These are phyloP conservation scores for Penicillium goetzii DNA, from an alignment of 495 filamentous ascomycete genomes.

Conservation along the genomic window DNA sequence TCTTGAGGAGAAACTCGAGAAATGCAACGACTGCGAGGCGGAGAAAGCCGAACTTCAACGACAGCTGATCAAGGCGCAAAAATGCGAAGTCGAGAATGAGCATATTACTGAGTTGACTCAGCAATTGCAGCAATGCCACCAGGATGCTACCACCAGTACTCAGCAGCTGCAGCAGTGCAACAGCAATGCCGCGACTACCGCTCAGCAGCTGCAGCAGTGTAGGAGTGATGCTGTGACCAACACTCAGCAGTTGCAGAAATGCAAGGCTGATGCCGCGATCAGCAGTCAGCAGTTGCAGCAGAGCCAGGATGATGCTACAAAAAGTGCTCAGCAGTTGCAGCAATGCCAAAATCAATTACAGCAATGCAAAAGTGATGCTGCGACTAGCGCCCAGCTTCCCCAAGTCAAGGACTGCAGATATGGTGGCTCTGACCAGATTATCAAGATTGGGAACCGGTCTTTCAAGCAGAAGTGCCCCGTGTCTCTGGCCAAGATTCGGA, in stretches of 20 bases:
- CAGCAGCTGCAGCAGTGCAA: background rate
- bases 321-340: background rate
- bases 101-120: background rate
- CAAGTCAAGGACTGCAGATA: conserved; percentile 1
- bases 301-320: background rate
- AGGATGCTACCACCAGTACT: background rate
- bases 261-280: background rate
- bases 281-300: background rate
- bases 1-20: background rate
- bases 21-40: background rate
- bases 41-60: background rate
- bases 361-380: background rate
- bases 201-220: background rate
- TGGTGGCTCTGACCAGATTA: background rate
- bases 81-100: background rate
- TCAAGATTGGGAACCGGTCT: background rate
- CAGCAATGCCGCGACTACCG: background rate
- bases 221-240: background rate
- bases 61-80: background rate
- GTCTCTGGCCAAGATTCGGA: background rate
- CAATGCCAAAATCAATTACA: background rate
- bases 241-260: conserved; percentile 4
- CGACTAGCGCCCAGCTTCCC: conserved; percentile 2
- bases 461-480: conserved; percentile 5
- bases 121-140: background rate